Conservation (phyloP, 2,329 filamentous ascomycete species). For the Coniella vitis region DNA sequence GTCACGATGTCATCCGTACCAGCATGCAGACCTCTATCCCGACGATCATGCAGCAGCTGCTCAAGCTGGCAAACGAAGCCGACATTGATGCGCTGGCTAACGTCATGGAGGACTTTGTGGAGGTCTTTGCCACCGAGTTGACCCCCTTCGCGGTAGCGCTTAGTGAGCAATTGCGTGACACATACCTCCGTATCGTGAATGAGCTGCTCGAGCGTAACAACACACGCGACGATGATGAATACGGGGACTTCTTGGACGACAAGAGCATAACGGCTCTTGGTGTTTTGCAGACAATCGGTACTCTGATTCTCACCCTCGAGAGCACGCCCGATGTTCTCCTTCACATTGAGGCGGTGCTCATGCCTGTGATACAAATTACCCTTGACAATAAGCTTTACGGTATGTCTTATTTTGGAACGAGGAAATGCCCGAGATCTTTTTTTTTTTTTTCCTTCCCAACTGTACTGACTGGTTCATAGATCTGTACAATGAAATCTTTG, state of each 20-base stretch:
- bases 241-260: conserved; percentile 89
- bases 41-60: conserved; percentile 97
- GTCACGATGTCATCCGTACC: conserved; percentile 86
- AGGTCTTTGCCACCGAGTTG: conserved; percentile 94
- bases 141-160: conserved; percentile 95
- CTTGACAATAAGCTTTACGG: conserved; percentile 96
- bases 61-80: conserved; percentile 95
- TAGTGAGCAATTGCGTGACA: conserved; percentile 92
- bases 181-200: conserved; percentile 86
- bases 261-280: conserved; percentile 97
- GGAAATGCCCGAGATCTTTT: too few species aligned
- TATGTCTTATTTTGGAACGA: too few species aligned
- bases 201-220: conserved; percentile 86
- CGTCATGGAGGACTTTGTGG: conserved; percentile 99
- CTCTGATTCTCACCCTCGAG: conserved; percentile 90
- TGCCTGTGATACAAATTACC: conserved; percentile 94
- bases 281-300: conserved; percentile 95
- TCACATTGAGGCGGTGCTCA: conserved; percentile 90
- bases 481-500: conserved; percentile 95
- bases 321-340: conserved; percentile 93
- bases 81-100: conserved; percentile 96
- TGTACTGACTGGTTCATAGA: conserved; percentile 40
- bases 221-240: conserved; percentile 67
- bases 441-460: too few species aligned
- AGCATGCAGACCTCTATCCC: conserved; percentile 98